A percentile compares a stretch with the other conserved stretches of the same genome.
Conservation (phyloP, 192 early-diverging fungal species). For the Dimargaris cristalligena region DNA sequence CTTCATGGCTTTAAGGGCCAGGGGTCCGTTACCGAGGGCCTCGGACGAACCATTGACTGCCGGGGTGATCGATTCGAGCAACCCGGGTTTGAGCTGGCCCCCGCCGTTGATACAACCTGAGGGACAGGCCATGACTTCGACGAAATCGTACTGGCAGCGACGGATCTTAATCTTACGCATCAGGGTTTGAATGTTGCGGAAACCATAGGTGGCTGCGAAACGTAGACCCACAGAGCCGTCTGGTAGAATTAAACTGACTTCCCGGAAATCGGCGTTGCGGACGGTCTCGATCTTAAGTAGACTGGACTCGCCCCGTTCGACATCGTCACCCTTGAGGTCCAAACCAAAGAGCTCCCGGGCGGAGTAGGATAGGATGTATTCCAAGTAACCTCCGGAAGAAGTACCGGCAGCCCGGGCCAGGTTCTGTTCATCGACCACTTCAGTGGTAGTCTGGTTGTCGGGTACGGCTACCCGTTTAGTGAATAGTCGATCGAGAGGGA, state of each 20-base stretch:
- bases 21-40: background rate
- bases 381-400: conserved; percentile 80
- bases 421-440: conserved; percentile 14
- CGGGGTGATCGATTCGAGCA: too few relatives aligned
- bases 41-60: background rate
- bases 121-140: conserved; percentile 97
- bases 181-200: conserved; percentile 94
- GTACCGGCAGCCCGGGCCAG: conserved; percentile 56
- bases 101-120: conserved; percentile 96
- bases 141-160: conserved; percentile 65
- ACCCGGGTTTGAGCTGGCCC: conserved; percentile 75
- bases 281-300: conserved; percentile 47
- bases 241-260: conserved; percentile 37
- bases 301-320: conserved; percentile 24
- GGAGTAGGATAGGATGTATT: conserved; percentile 74
- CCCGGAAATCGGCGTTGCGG: conserved; percentile 68
- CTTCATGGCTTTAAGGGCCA: background rate
- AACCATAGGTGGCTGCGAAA: conserved; percentile 86
- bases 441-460: conserved; percentile 9
- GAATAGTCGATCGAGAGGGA: conserved; percentile 36
- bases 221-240: conserved; percentile 38
- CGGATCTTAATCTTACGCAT: conserved; percentile 86
- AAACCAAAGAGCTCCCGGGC: conserved; percentile 61
- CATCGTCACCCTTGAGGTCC: conserved; percentile 32
- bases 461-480: conserved; percentile 15